A percentile compares a stretch with the other conserved stretches of the same genome.
These are phyloP conservation scores for Cucurbita pepo DNA, from an alignment of 306 rosid genomes.

Conservation along the genomic window DNA sequence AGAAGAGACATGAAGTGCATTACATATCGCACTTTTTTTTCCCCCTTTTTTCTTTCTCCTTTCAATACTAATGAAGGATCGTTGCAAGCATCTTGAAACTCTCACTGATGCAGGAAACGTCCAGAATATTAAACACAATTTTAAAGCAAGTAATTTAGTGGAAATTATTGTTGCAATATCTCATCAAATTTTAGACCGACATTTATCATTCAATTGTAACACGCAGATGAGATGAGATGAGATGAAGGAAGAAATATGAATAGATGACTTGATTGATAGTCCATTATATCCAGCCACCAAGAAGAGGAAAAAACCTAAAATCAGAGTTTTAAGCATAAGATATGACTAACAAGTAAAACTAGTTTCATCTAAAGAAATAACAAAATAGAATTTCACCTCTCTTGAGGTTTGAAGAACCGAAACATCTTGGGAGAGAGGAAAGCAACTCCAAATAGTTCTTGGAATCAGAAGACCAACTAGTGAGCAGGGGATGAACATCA, in stretches of 20 bases:
- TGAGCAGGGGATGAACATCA: constrained; percentile 78
- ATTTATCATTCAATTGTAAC: neutral
- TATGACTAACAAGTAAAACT: neutral
- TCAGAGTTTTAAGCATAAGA: neutral
- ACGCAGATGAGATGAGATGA: neutral
- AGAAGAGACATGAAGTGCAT: neutral
- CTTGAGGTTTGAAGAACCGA: constrained; percentile 33
- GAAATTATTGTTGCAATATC: neutral
- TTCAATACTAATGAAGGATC: neutral
- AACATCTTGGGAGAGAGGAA: constrained; percentile 55
- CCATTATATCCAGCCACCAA: neutral
- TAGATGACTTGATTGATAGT: neutral
- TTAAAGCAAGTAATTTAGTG: neutral
- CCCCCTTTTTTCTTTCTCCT: no score
- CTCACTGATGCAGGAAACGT: neutral
- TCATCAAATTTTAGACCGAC: neutral
- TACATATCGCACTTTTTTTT: neutral
- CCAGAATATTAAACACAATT: neutral
- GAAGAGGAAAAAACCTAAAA: neutral
- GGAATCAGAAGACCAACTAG: constrained; percentile 76
- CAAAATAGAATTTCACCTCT: constrained; percentile 34
- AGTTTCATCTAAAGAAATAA: neutral
- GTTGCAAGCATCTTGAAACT: neutral
- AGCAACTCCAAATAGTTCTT: constrained; percentile 42
- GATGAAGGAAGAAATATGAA: neutral